Conservation (phyloP, 768 basidiomycete species). For the Rhodotorula kratochvilovae region DNA sequence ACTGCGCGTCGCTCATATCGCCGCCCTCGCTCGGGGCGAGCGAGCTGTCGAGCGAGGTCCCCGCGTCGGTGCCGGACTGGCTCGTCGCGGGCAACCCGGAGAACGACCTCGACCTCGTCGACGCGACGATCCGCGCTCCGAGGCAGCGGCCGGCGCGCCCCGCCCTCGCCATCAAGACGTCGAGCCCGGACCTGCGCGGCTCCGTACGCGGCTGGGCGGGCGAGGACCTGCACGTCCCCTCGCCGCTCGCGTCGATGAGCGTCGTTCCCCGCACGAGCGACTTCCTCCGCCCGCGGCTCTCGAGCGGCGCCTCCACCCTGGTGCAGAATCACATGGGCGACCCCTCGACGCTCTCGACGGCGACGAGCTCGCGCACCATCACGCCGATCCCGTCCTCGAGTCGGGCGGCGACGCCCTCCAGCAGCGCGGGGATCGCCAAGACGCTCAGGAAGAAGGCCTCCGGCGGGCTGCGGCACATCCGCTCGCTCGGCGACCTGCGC, state of each 20-base stretch:
- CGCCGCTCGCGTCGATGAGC: background rate
- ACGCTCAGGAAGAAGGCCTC: conserved; percentile 13
- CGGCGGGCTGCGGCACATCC: conserved; percentile 26
- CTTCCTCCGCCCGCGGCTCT: background rate
- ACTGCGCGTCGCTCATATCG: background rate
- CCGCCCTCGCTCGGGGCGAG: background rate
- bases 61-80: background rate
- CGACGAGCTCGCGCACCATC: conserved; percentile 10
- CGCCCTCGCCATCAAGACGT: conserved; percentile 21
- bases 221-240: background rate
- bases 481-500: conserved; percentile 30
- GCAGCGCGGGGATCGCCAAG: background rate
- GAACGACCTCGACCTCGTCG: background rate
- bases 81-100: conserved; percentile 1
- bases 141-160: conserved; percentile 10
- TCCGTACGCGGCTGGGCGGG: background rate
- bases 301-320: conserved; percentile 4
- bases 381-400: background rate
- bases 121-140: conserved; percentile 17
- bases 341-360: background rate
- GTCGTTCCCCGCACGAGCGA: background rate
- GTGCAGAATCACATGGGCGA: background rate
- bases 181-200: conserved; percentile 22
- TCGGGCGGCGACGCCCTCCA: background rate
- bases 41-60: background rate